Evolutionary conservation across 352 stramenopile species (phyloP).

Genomic region (Globisporangium spiculum): DNA sequence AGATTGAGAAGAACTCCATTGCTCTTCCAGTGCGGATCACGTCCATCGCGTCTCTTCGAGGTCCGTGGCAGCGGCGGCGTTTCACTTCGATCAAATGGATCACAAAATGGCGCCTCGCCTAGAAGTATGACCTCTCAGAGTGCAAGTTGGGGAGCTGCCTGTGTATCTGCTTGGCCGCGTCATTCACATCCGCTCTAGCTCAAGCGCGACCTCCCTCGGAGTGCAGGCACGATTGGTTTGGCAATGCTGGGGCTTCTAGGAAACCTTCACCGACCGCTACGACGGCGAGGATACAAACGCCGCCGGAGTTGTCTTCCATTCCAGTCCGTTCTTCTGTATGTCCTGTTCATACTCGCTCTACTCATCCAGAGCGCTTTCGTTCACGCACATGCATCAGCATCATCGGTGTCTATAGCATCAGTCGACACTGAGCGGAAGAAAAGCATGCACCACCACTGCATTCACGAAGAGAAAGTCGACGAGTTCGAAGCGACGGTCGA

Average conservation of each 20-base stretch:
- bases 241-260: not conserved
- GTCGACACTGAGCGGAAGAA: not conserved
- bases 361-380: not conserved
- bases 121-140: not conserved
- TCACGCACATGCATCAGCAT: not conserved
- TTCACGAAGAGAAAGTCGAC: constrained; percentile 63
- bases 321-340: not conserved
- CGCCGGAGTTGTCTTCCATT: not conserved
- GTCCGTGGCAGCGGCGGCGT: not conserved
- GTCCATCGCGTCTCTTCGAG: constrained; percentile 2
- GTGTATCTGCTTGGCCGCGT: not conserved
- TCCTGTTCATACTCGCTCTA: not conserved
- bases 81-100: not conserved
- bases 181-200: not conserved
- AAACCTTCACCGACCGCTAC: not conserved
- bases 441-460: constrained; percentile 43
- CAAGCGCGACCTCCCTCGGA: not conserved
- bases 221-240: not conserved
- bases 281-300: not conserved
- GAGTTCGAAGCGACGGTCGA: constrained; percentile 50
- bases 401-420: not conserved
- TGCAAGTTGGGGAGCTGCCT: not conserved
- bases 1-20: not conserved
- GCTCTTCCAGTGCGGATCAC: not conserved
- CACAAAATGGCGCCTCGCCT: not conserved